These are phyloP conservation scores for Hypomontagnella submonticulosa DNA, from an alignment of 495 filamentous ascomycete genomes.

Conservation along the genomic window DNA sequence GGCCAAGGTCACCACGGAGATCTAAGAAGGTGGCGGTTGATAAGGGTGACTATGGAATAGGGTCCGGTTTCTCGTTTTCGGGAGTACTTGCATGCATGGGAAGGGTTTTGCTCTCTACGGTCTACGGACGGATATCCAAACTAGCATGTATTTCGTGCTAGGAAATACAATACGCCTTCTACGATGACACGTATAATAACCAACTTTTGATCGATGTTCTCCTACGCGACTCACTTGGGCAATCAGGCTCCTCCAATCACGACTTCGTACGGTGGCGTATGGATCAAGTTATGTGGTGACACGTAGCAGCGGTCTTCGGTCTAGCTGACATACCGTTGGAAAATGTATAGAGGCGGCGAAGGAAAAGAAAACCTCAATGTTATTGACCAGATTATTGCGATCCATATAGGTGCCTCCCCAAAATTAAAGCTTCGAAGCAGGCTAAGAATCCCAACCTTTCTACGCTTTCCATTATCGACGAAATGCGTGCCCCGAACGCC, in stretches of 20 bases:
- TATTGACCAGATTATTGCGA: not conserved
- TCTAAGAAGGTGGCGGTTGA: conserved; percentile 65
- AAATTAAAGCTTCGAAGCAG: not conserved
- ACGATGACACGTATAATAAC: conserved; percentile 47
- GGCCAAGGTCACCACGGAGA: conserved; percentile 97
- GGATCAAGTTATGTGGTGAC: conserved; percentile 28
- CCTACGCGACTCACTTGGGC: conserved; percentile 24
- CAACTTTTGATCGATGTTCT: conserved; percentile 19
- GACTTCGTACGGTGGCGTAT: conserved; percentile 6
- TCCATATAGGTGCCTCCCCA: conserved; percentile 5
- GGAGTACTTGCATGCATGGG: conserved; percentile 51
- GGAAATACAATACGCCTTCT: conserved; percentile 50
- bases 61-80: conserved; percentile 52
- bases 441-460: not conserved
- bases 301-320: conserved; percentile 20
- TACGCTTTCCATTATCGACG: not conserved
- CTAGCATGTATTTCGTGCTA: conserved; percentile 52
- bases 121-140: conserved; percentile 50
- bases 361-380: not conserved
- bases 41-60: conserved; percentile 41
- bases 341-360: conserved; percentile 10
- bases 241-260: conserved; percentile 26
- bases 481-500: too few species aligned
- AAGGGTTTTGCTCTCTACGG: conserved; percentile 51
- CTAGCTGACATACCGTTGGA: conserved; percentile 4